Evolutionary conservation across 2,329 filamentous ascomycete species (phyloP).

Genomic region (Microdochium nivale): DNA sequence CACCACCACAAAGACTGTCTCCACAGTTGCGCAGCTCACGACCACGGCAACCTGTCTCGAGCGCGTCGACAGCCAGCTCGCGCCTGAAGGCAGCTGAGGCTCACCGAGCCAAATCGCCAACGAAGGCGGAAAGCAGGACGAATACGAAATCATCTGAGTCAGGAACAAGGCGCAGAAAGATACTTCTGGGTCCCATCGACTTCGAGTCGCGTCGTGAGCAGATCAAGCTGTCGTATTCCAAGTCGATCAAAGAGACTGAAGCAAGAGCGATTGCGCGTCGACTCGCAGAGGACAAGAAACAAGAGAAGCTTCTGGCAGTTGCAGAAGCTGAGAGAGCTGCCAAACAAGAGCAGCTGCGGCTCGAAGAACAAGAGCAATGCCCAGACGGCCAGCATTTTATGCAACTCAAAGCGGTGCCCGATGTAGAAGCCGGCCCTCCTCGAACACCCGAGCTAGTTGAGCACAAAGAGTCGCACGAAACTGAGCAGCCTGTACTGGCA

Average conservation of each 20-base stretch:
- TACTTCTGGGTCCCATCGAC: conserved; percentile 67
- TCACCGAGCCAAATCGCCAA: conserved; percentile 33
- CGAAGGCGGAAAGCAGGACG: conserved; percentile 17
- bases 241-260: conserved; percentile 69
- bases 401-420: background rate
- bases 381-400: background rate
- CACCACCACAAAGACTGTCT: conserved; percentile 63
- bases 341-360: conserved; percentile 4
- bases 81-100: conserved; percentile 55
- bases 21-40: conserved; percentile 74
- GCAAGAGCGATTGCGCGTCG: conserved; percentile 42
- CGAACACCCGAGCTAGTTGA: background rate
- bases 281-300: conserved; percentile 44
- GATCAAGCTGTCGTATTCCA: conserved; percentile 79
- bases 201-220: conserved; percentile 74
- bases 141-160: conserved; percentile 28
- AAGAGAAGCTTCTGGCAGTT: conserved; percentile 40
- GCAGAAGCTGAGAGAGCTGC: conserved; percentile 18
- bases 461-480: conserved; percentile 7
- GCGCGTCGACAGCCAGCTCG: conserved; percentile 63
- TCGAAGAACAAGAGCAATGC: conserved; percentile 1
- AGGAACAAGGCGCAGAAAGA: conserved; percentile 37
- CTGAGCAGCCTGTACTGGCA: conserved; percentile 7
- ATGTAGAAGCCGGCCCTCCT: background rate
- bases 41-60: conserved; percentile 70